These are phyloP conservation scores for Pyrenula aspistea DNA, from an alignment of 495 filamentous ascomycete genomes.

Conservation along the genomic window DNA sequence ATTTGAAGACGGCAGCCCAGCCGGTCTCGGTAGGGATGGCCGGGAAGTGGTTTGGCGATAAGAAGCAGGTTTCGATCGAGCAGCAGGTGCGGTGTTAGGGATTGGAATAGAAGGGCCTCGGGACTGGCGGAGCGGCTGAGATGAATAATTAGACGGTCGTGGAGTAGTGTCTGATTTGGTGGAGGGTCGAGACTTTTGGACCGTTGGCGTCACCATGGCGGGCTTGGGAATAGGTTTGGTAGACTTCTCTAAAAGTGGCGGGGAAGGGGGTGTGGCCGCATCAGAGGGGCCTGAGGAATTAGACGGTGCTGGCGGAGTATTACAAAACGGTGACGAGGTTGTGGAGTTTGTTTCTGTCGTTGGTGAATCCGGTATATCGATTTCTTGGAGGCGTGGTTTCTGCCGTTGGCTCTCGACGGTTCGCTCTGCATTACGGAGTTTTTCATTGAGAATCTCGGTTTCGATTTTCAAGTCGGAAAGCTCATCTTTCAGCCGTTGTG, in stretches of 20 bases:
- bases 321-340: conserved; percentile 58
- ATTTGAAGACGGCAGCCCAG: conserved; percentile 58
- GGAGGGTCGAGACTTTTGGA: conserved; percentile 24
- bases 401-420: conserved; percentile 39
- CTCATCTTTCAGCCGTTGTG: conserved; percentile 79
- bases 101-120: conserved; percentile 40
- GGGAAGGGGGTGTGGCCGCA: conserved; percentile 58
- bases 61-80: conserved; percentile 25
- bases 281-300: conserved; percentile 58
- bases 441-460: conserved; percentile 86
- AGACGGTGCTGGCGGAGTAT: conserved; percentile 57
- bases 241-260: conserved; percentile 43
- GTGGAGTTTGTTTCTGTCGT: conserved; percentile 35
- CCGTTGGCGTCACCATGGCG: conserved; percentile 2
- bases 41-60: conserved; percentile 26
- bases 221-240: conserved; percentile 14
- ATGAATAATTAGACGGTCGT: conserved; percentile 25
- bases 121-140: conserved; percentile 27
- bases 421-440: conserved; percentile 58
- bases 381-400: conserved; percentile 35
- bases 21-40: conserved; percentile 17
- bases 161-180: conserved; percentile 36
- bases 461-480: conserved; percentile 88
- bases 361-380: conserved; percentile 34
- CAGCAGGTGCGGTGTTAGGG: conserved; percentile 14